Percentiles rank a stretch among this genome's conserved stretches.
These are phyloP conservation scores for Pascua guehoae DNA, from an alignment of 1,284 basidiomycete species.

Conservation along the genomic window DNA sequence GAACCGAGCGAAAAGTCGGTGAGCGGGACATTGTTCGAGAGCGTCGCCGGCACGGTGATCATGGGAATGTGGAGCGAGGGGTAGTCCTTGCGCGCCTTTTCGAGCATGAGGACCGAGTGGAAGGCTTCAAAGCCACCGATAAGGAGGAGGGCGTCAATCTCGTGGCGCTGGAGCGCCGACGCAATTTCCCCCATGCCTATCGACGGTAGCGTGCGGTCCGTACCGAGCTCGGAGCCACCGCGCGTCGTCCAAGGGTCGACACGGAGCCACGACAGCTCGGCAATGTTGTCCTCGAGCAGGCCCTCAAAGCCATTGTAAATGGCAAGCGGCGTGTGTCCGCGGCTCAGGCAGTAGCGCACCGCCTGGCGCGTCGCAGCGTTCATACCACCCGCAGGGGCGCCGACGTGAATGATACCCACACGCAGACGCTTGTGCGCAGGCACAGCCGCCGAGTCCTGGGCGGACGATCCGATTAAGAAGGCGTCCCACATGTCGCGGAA, in stretches of 20 bases:
- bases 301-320: conserved; percentile 96
- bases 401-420: conserved; percentile 89
- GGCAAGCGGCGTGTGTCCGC: conserved; percentile 85
- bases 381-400: conserved; percentile 97
- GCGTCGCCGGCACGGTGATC: conserved; percentile 87
- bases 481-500: conserved; percentile 82
- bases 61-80: conserved; percentile 91
- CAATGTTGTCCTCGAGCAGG: conserved; percentile 80
- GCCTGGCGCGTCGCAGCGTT: conserved; percentile 95
- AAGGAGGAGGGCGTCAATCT: conserved; percentile 76
- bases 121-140: conserved; percentile 98
- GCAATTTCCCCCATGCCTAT: conserved; percentile 82
- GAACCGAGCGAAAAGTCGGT: conserved; percentile 93
- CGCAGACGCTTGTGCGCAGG: conserved; percentile 71
- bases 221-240: conserved; percentile 97
- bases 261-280: conserved; percentile 88
- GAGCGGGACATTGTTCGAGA: conserved; percentile 96
- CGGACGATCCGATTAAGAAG: conserved; percentile 68
- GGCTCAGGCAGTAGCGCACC: conserved; percentile 85
- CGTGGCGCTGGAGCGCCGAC: conserved; percentile 81
- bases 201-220: conserved; percentile 84
- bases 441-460: conserved; percentile 61
- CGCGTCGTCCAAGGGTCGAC: conserved; percentile 95
- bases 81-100: conserved; percentile 75
- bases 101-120: conserved; percentile 69